phyloP scores from a whole-genome alignment of 768 basidiomycete species.

The Amanita muscaria region DNA sequence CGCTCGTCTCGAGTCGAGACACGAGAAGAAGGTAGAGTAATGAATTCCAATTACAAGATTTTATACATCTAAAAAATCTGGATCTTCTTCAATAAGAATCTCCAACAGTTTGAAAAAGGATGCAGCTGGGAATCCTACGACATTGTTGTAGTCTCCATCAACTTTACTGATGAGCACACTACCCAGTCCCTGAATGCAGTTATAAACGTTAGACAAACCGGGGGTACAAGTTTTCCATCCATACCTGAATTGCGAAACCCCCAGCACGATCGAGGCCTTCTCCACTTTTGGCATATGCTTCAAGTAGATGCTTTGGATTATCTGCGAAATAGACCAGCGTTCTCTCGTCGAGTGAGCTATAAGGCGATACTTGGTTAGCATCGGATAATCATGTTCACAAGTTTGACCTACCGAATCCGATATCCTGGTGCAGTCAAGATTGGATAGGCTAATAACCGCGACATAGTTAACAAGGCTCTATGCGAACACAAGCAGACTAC shows the following conservation, averaged over 20 bases:
- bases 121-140: slow-evolving; percentile 86
- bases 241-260: slow-evolving; percentile 89
- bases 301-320: slow-evolving; percentile 44
- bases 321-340: slow-evolving; percentile 72
- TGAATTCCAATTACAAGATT: background rate
- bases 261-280: slow-evolving; percentile 88
- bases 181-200: slow-evolving; percentile 56
- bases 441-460: slow-evolving; percentile 50
- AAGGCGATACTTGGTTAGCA: background rate
- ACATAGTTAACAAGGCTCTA: background rate
- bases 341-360: slow-evolving; percentile 75
- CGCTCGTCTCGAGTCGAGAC: background rate
- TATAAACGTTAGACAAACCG: background rate
- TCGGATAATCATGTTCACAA: slow-evolving; percentile 23
- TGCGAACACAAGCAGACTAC: slow-evolving; percentile 13
- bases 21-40: background rate
- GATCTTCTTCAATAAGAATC: slow-evolving; percentile 62
- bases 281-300: slow-evolving; percentile 77
- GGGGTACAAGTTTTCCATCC: slow-evolving; percentile 9
- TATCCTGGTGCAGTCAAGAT: slow-evolving; percentile 72
- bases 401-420: slow-evolving; percentile 34
- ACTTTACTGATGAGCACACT: slow-evolving; percentile 75
- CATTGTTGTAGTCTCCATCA: slow-evolving; percentile 85
- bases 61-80: slow-evolving; percentile 51
- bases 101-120: slow-evolving; percentile 75